These are phyloP conservation scores for Leccinellum rugosiceps DNA, from an alignment of 768 basidiomycete genomes.

Conservation along the genomic window DNA sequence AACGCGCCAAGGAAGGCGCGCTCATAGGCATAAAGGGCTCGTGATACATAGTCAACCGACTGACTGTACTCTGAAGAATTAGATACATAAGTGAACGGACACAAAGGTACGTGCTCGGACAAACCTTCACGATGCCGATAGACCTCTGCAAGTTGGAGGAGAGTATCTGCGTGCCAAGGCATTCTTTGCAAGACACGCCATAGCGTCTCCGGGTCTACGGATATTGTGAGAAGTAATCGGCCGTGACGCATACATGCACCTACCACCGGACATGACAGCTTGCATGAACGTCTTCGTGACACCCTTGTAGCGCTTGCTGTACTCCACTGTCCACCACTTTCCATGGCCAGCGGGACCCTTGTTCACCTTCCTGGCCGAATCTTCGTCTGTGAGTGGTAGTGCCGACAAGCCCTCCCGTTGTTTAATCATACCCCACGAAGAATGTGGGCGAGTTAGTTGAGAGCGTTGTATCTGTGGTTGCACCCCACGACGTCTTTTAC, in stretches of 20 bases:
- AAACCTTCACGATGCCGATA: conserved; percentile 79
- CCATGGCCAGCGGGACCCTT: conserved; percentile 50
- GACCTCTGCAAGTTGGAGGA: conserved; percentile 36
- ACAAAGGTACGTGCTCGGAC: conserved; percentile 1
- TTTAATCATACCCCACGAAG: conserved; percentile 70
- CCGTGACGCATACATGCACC: conserved; percentile 19
- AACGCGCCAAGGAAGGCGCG: conserved; percentile 85
- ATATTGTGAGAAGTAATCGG: not conserved
- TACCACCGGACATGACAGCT: conserved; percentile 79
- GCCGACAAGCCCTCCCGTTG: conserved; percentile 73
- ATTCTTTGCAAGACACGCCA: conserved; percentile 70
- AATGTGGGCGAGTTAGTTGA: conserved; percentile 71
- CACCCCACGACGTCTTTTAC: conserved; percentile 36
- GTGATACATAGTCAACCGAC: conserved; percentile 84
- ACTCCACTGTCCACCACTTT: conserved; percentile 88
- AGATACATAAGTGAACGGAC: not conserved
- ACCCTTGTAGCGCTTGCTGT: conserved; percentile 79
- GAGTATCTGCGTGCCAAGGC: conserved; percentile 92
- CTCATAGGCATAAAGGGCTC: conserved; percentile 93
- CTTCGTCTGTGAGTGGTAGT: conserved; percentile 52
- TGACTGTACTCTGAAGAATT: conserved; percentile 65
- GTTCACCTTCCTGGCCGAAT: conserved; percentile 44
- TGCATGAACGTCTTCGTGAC: conserved; percentile 79
- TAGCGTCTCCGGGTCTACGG: conserved; percentile 74
- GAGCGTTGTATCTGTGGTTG: conserved; percentile 49